Evolutionary conservation across 371 early-diverging fungal species (phyloP).

Genomic region (Dichotomocladium elegans): DNA sequence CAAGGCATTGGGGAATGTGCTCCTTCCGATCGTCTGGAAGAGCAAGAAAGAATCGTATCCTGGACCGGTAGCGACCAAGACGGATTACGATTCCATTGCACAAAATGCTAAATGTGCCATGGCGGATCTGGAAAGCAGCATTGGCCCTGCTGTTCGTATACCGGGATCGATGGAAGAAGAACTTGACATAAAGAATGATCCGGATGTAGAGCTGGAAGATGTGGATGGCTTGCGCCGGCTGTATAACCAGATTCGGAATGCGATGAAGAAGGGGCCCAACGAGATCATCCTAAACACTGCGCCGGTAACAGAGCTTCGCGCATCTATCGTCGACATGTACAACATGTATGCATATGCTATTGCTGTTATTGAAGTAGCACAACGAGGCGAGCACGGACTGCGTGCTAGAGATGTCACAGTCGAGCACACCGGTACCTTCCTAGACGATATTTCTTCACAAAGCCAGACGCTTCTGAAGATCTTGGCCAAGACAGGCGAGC

Average conservation of each 20-base stretch:
- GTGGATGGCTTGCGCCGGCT: conserved; percentile 18
- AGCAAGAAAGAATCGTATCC: conserved; percentile 60
- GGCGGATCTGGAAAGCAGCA: conserved; percentile 1
- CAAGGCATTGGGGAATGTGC: conserved; percentile 87
- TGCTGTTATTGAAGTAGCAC: conserved; percentile 60
- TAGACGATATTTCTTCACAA: conserved; percentile 58
- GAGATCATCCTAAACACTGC: background rate
- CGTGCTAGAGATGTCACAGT: conserved; percentile 32
- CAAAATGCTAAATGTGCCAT: conserved; percentile 11
- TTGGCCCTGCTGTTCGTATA: conserved; percentile 5
- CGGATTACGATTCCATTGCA: conserved; percentile 16
- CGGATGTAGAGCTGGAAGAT: conserved; percentile 16
- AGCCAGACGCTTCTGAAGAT: conserved; percentile 59
- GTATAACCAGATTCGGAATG: conserved; percentile 22
- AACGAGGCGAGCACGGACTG: conserved; percentile 46
- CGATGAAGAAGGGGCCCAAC: conserved; percentile 9
- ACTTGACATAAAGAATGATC: conserved; percentile 15
- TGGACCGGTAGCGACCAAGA: conserved; percentile 37
- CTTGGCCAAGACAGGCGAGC: conserved; percentile 49
- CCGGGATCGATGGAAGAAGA: conserved; percentile 20
- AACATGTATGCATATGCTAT: conserved; percentile 64
- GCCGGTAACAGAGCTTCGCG: background rate
- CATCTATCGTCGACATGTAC: conserved; percentile 8
- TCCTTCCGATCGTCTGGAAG: conserved; percentile 71
- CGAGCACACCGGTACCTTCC: conserved; percentile 50